Conservation (phyloP, 2,329 filamentous ascomycete genomes). For the Scedosporium boydii region DNA sequence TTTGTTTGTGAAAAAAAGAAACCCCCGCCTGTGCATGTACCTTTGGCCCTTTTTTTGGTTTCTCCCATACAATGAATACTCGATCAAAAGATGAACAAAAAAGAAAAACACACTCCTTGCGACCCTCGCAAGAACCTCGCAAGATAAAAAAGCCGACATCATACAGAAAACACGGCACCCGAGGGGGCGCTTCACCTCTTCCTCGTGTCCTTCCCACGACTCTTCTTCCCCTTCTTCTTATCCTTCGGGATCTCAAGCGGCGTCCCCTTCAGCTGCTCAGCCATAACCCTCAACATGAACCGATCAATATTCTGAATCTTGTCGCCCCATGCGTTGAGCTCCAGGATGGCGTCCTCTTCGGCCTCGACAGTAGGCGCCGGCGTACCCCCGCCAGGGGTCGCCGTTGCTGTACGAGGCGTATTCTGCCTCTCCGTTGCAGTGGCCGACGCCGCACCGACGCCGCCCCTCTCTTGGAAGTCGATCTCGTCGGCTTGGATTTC, state of each 20-base stretch:
- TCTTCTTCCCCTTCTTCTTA: conserved; percentile 49
- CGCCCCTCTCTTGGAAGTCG: conserved; percentile 63
- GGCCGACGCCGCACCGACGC: conserved; percentile 30
- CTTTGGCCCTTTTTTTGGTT: too few species aligned
- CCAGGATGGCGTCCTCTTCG: conserved; percentile 26
- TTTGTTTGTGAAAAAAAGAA: too few species aligned
- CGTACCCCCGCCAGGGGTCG: conserved; percentile 16
- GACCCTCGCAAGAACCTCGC: too few species aligned
- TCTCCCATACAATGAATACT: too few species aligned
- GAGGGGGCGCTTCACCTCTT: conserved; percentile 27
- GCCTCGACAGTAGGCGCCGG: conserved; percentile 10
- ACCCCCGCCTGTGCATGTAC: too few species aligned
- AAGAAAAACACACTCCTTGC: too few species aligned
- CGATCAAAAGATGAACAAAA: too few species aligned
- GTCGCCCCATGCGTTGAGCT: conserved; percentile 50
- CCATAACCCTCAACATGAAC: conserved; percentile 64
- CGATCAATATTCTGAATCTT: conserved; percentile 58
- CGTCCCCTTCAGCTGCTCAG: conserved; percentile 47
- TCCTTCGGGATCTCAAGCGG: conserved; percentile 55
- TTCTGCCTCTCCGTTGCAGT: conserved; percentile 41
- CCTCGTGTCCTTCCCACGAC: conserved; percentile 47
- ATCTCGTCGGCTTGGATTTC: conserved; percentile 81
- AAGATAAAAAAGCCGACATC: too few species aligned
- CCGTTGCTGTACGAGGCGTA: conserved; percentile 31
- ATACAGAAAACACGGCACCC: too few species aligned